A percentile compares a stretch with the other conserved stretches of the same genome.
Conservation (phyloP, 441 rosid genomes). For the Mallotus repandus region DNA sequence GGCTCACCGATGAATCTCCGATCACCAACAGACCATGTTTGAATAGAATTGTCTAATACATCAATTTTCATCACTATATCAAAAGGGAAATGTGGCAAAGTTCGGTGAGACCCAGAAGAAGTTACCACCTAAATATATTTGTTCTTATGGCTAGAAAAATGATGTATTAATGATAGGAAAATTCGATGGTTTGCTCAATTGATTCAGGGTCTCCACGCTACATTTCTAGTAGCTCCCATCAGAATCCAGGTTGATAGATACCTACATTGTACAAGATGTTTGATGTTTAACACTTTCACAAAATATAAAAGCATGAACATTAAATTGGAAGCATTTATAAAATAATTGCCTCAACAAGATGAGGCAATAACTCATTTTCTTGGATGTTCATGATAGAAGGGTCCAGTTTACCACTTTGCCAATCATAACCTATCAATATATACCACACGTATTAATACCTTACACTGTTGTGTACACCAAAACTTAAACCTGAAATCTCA, state of each 20-base stretch:
- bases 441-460: too few relatives aligned
- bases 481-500: too few relatives aligned
- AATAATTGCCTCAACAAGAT: slow-evolving; percentile 53
- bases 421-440: slow-evolving; percentile 68
- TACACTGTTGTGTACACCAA: too few relatives aligned
- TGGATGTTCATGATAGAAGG: slow-evolving; percentile 71
- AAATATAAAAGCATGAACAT: neutral
- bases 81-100: slow-evolving; percentile 78
- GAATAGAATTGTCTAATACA: slow-evolving; percentile 25
- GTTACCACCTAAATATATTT: slow-evolving; percentile 54
- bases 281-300: neutral
- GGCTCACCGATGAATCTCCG: slow-evolving; percentile 88
- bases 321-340: neutral
- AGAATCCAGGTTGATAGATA: slow-evolving; percentile 51
- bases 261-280: slow-evolving; percentile 25
- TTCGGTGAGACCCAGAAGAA: slow-evolving; percentile 57
- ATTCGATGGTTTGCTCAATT: slow-evolving; percentile 69
- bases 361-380: slow-evolving; percentile 49
- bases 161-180: slow-evolving; percentile 64
- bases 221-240: slow-evolving; percentile 48
- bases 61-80: slow-evolving; percentile 73
- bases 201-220: slow-evolving; percentile 41
- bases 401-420: slow-evolving; percentile 75
- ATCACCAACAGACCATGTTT: slow-evolving; percentile 55
- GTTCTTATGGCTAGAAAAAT: slow-evolving; percentile 56